Evolutionary conservation across 176 grass and related monocot genomes (phyloP).

Genomic region (Hordeum vulgare): DNA sequence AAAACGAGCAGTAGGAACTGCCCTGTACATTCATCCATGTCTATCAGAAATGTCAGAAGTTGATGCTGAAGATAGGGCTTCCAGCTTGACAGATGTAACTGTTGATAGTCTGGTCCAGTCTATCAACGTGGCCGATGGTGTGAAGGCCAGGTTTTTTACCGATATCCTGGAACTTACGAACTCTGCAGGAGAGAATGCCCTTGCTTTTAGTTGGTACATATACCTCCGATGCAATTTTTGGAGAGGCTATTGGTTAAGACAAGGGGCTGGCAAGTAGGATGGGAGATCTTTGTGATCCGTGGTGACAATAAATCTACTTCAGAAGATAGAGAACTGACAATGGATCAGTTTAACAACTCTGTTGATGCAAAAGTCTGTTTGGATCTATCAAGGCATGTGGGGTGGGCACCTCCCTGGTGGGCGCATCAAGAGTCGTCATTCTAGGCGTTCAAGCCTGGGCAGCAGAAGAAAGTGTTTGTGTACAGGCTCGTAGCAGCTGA

Average conservation of each 20-base stretch:
- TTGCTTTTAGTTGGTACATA: conserved; percentile 74
- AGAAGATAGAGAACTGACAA: conserved; percentile 71
- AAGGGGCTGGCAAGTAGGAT: conserved; percentile 76
- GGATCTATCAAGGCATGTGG: conserved; percentile 97
- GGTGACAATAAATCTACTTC: conserved; percentile 46
- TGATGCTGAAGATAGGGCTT: conserved; percentile 42
- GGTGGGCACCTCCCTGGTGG: conserved; percentile 82
- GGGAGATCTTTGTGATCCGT: conserved; percentile 78
- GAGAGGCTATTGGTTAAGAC: conserved; percentile 67
- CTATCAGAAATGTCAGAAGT: conserved; percentile 62
- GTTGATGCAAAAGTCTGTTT: conserved; percentile 80
- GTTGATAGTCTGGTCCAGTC: conserved; percentile 42
- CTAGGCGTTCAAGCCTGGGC: conserved; percentile 72
- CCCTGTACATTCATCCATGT: conserved; percentile 65
- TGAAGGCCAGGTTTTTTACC: conserved; percentile 75
- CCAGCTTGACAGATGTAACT: conserved; percentile 27
- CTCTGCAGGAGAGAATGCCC: conserved; percentile 59
- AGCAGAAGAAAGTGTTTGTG: conserved; percentile 71
- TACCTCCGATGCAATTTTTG: conserved; percentile 67
- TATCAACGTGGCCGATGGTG: conserved; percentile 41
- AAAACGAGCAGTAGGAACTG: conserved; percentile 45
- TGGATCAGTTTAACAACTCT: conserved; percentile 80
- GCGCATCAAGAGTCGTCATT: conserved; percentile 79
- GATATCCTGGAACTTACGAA: conserved; percentile 61
- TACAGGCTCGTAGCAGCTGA: conserved; percentile 78